phyloP scores from a whole-genome alignment of 139 green algal species.

The Protoeuglena noctilucae region DNA sequence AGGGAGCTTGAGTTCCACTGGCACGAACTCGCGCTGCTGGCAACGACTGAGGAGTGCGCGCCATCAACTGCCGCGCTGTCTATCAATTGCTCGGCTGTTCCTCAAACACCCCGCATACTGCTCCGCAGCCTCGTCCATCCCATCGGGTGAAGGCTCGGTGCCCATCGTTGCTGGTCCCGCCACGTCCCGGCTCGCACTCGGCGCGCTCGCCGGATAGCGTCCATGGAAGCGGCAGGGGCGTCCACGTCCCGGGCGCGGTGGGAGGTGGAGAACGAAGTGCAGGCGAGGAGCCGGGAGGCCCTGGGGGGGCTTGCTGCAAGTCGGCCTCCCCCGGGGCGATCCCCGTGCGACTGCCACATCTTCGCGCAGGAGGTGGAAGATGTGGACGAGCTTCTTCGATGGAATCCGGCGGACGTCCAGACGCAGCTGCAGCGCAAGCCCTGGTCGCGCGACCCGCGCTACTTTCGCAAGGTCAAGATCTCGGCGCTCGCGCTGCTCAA shows the following conservation, averaged over 20 bases:
- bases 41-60: no score
- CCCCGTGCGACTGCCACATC: background rate
- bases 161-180: no score
- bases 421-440: conserved; percentile 42
- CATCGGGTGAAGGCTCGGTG: no score
- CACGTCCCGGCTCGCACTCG: no score
- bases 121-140: no score
- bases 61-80: no score
- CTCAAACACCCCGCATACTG: no score
- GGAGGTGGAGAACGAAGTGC: conserved; percentile 87
- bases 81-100: no score
- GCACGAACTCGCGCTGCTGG: no score
- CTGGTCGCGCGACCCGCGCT: conserved; percentile 71
- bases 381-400: conserved; percentile 56
- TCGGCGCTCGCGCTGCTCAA: conserved; percentile 90
- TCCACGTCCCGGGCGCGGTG: conserved; percentile 37
- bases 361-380: conserved; percentile 10
- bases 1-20: no score
- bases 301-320: conserved; percentile 1
- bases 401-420: conserved; percentile 40
- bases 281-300: conserved; percentile 6
- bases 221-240: conserved; percentile 1
- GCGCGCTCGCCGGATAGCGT: background rate
- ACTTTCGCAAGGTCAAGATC: conserved; percentile 79
- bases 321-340: background rate